phyloP scores from a whole-genome alignment of 805 yeast species.

The Blastobotrys parvus region DNA sequence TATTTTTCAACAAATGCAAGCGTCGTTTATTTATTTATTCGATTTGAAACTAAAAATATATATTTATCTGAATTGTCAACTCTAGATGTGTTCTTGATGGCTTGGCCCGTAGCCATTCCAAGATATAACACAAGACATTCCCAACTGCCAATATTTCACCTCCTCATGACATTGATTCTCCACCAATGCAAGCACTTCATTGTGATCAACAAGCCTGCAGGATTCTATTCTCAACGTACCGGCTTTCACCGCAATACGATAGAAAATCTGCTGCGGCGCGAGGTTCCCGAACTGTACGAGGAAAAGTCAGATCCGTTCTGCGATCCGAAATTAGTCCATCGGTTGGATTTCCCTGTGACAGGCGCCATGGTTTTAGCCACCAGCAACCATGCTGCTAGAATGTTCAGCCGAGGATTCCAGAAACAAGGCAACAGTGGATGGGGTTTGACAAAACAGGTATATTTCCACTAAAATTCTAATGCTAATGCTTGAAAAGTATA shows the following conservation, averaged over 20 bases:
- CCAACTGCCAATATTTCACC: too few species aligned
- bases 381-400: conserved; percentile 9
- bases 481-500: conserved; percentile 1
- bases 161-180: too few species aligned
- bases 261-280: conserved; percentile 4
- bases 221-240: conserved; percentile 13
- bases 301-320: conserved; percentile 8
- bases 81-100: too few species aligned
- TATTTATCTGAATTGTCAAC: too few species aligned
- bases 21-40: too few species aligned
- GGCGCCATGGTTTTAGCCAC: conserved; percentile 17
- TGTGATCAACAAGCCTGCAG: conserved; percentile 15
- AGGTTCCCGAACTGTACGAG: conserved; percentile 9
- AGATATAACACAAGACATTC: too few species aligned
- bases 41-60: too few species aligned
- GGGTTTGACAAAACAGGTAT: conserved; percentile 7
- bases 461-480: not conserved
- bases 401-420: conserved; percentile 10
- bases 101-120: too few species aligned
- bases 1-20: too few species aligned
- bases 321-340: conserved; percentile 14
- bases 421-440: conserved; percentile 8
- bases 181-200: conserved; percentile 9
- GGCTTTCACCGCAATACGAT: conserved; percentile 4
- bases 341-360: conserved; percentile 14